phyloP scores from a whole-genome alignment of 768 basidiomycete species.

The Calocera viscosa region DNA sequence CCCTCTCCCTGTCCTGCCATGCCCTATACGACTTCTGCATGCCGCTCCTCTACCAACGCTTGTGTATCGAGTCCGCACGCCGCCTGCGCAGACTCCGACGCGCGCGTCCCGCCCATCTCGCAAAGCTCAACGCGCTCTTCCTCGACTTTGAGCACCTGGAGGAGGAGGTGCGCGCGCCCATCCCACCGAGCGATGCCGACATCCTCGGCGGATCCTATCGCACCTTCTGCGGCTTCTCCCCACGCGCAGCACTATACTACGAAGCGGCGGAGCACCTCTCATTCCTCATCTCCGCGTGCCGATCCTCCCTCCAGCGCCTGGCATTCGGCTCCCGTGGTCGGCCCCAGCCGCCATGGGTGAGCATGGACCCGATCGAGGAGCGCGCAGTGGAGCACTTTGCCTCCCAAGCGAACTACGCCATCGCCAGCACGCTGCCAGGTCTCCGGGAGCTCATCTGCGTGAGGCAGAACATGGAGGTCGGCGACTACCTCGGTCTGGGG shows the following conservation, averaged over 20 bases:
- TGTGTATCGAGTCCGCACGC: conserved; percentile 2
- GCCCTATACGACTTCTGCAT: background rate
- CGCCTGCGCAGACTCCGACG: background rate
- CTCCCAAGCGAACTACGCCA: conserved; percentile 1
- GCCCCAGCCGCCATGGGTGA: conserved; percentile 1
- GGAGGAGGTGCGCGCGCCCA: background rate
- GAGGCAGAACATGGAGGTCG: background rate
- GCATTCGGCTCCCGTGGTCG: background rate
- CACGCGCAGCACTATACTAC: background rate
- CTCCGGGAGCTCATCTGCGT: conserved; percentile 4
- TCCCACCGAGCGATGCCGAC: background rate
- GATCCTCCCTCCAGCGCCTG: background rate
- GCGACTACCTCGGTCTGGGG: conserved; percentile 3
- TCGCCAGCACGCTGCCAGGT: background rate
- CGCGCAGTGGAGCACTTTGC: background rate
- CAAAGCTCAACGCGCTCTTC: background rate
- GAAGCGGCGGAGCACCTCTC: background rate
- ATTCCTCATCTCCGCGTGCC: background rate
- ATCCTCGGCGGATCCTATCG: background rate
- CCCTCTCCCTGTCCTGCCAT: background rate
- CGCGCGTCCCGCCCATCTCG: background rate
- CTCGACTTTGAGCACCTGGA: conserved; percentile 7
- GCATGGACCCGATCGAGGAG: conserved; percentile 4
- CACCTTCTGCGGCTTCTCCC: background rate
- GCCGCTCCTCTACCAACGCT: background rate